Evolutionary conservation across 2,329 filamentous ascomycete genomes (phyloP), one percentile per base, ranked within the genome.

Genomic region (Fusarium austroafricanum): DNA sequence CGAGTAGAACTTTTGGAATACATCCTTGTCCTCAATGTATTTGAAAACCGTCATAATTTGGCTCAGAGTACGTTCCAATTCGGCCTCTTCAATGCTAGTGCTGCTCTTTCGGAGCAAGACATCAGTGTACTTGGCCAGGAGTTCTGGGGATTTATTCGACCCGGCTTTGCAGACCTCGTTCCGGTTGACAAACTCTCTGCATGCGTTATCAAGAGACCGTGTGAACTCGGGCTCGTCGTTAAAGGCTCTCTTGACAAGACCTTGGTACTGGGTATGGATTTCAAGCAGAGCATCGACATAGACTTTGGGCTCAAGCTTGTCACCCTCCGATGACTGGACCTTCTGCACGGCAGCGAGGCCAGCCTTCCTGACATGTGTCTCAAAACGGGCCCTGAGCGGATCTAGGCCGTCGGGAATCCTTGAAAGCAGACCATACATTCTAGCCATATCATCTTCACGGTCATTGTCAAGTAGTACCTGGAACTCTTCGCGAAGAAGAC

Each of bases 1-100:
- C 3, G 95, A 97, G 82, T 99, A 99, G 81, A 97, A 99, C 80
- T 98, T 99, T 80, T 98, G 96, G 86, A 99, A 99, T 7, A 99
- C 96, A 76, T 99, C 96, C 85, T 99, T 99, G 81, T 99, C 96
- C 78, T 99, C 96, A 68, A 99, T 98, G 80, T 99, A 99, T 83
- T 98, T 98, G 88, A 99, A 99, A 55, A 99, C 93, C 2, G 95
- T 97, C 96, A 99, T 99, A 74, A 99, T 96, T 78, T 97, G 93
- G 20, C 89, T 89, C 29, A 98, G 83, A 31, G 93, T 91, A 70
- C 91, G 90, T 81, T 99, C 96, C 73, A 98, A 86, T 75, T 99
- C 95, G 31, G 92, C 91, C 76, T 99, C 96, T 76, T 98, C 96
- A 15, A 94, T 93, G 73, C 94, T 93, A 72, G 94, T 96, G 29